A percentile compares a stretch with the other conserved stretches of the same genome.
Conservation (phyloP, 1,139 yeast species). For the Yamadazyma taylorii region DNA sequence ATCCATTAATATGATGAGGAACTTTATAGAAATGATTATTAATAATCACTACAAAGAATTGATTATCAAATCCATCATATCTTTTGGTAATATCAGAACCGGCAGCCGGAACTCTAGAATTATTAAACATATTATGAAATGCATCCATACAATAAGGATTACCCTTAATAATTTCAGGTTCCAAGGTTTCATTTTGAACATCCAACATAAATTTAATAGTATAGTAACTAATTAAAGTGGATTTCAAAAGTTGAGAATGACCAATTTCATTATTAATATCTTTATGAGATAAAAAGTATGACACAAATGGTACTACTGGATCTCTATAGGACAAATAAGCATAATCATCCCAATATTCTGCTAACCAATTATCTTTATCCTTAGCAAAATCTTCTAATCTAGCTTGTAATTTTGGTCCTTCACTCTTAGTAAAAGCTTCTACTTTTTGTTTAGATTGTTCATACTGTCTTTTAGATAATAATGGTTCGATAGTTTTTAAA, state of each 20-base stretch:
- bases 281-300: slow-evolving; percentile 86
- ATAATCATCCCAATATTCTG: slow-evolving; percentile 91
- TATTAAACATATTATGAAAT: slow-evolving; percentile 88
- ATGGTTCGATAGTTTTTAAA: slow-evolving; percentile 72
- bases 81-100: slow-evolving; percentile 56
- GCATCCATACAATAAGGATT: slow-evolving; percentile 93
- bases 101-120: slow-evolving; percentile 73
- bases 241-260: slow-evolving; percentile 71
- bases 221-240: slow-evolving; percentile 59
- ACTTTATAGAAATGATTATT: slow-evolving; percentile 85
- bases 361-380: slow-evolving; percentile 82
- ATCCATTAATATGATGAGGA: slow-evolving; percentile 60
- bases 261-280: slow-evolving; percentile 59
- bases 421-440: slow-evolving; percentile 58
- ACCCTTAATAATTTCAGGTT: slow-evolving; percentile 79
- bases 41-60: slow-evolving; percentile 70
- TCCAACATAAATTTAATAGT: slow-evolving; percentile 55
- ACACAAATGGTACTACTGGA: slow-evolving; percentile 91
- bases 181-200: slow-evolving; percentile 60
- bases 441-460: slow-evolving; percentile 59
- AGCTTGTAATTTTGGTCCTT: slow-evolving; percentile 67
- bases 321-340: slow-evolving; percentile 91
- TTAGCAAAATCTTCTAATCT: slow-evolving; percentile 61
- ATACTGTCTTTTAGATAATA: slow-evolving; percentile 53
- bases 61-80: slow-evolving; percentile 54